phyloP scores from a whole-genome alignment of 2,329 filamentous ascomycete species.

The Fusarium sp. region DNA sequence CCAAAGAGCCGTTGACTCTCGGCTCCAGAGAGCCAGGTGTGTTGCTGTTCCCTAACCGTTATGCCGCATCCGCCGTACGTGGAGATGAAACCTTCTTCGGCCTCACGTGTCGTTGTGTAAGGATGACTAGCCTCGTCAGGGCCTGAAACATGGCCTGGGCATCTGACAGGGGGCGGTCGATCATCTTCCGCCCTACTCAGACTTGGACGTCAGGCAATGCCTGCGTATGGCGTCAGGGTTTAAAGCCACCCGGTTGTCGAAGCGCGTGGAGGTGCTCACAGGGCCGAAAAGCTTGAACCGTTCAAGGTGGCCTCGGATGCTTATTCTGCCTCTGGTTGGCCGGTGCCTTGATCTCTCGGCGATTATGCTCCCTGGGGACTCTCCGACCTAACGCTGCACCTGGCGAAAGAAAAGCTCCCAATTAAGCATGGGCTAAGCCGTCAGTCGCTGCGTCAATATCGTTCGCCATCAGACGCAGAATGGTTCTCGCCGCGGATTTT shows the following conservation, averaged over 20 bases:
- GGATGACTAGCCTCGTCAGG: slow-evolving; percentile 27
- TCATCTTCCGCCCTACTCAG: slow-evolving; percentile 34
- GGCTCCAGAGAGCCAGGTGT: slow-evolving; percentile 28
- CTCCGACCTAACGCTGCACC: not conserved
- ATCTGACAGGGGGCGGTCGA: slow-evolving; percentile 38
- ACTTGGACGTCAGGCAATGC: slow-evolving; percentile 24
- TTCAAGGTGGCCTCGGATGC: slow-evolving; percentile 29
- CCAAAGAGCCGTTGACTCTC: slow-evolving; percentile 26
- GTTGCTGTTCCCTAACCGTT: slow-evolving; percentile 36
- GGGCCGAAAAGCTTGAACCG: slow-evolving; percentile 35
- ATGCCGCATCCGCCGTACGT: slow-evolving; percentile 41
- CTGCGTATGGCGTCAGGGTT: slow-evolving; percentile 33
- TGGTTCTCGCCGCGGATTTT: slow-evolving; percentile 15
- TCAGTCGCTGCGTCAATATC: slow-evolving; percentile 25
- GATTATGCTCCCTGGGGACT: slow-evolving; percentile 21
- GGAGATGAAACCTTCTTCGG: slow-evolving; percentile 44
- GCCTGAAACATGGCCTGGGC: slow-evolving; percentile 42
- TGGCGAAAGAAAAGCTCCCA: slow-evolving; percentile 21
- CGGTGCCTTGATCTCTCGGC: slow-evolving; percentile 31
- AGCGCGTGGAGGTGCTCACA: slow-evolving; percentile 35
- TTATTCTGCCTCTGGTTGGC: slow-evolving; percentile 32
- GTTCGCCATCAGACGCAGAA: slow-evolving; percentile 11
- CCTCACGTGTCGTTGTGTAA: slow-evolving; percentile 45
- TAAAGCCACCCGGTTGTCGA: slow-evolving; percentile 37
- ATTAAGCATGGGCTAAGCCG: slow-evolving; percentile 13